phyloP scores from a whole-genome alignment of 1,284 basidiomycete species.

The Malassezia caprae region DNA sequence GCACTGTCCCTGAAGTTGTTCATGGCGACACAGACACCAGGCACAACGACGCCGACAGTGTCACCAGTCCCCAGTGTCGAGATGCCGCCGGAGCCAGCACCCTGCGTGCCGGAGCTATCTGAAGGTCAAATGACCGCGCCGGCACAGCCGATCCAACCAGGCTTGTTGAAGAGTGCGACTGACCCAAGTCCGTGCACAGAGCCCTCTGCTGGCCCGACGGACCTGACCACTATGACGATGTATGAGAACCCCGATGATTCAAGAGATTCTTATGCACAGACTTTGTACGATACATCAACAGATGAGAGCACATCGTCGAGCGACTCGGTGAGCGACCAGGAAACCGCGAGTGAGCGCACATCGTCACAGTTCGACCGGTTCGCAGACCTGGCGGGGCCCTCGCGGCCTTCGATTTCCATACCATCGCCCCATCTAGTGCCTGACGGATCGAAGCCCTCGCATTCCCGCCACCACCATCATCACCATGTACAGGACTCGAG shows the following conservation, averaged over 20 bases:
- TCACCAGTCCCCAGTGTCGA: neutral
- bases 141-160: neutral
- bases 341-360: neutral
- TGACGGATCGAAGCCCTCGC: slow-evolving; percentile 11
- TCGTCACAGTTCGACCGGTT: neutral
- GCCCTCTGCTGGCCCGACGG: neutral
- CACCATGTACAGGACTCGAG: slow-evolving; percentile 14
- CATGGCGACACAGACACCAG: slow-evolving; percentile 11
- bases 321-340: slow-evolving; percentile 1
- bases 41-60: neutral
- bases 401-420: slow-evolving; percentile 5
- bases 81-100: neutral
- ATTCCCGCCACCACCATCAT: slow-evolving; percentile 50
- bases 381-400: neutral
- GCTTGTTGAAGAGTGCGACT: neutral
- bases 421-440: slow-evolving; percentile 8
- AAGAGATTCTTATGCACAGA: neutral
- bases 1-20: slow-evolving; percentile 13
- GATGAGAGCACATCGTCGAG: neutral
- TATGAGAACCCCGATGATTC: slow-evolving; percentile 8
- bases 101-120: neutral
- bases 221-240: slow-evolving; percentile 1
- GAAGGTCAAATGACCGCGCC: neutral
- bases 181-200: neutral
- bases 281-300: neutral